Percentiles rank a stretch among this genome's conserved stretches.
These are phyloP conservation scores for Cladophialophora chaetospira DNA, from an alignment of 2,329 filamentous ascomycete species.

Conservation along the genomic window DNA sequence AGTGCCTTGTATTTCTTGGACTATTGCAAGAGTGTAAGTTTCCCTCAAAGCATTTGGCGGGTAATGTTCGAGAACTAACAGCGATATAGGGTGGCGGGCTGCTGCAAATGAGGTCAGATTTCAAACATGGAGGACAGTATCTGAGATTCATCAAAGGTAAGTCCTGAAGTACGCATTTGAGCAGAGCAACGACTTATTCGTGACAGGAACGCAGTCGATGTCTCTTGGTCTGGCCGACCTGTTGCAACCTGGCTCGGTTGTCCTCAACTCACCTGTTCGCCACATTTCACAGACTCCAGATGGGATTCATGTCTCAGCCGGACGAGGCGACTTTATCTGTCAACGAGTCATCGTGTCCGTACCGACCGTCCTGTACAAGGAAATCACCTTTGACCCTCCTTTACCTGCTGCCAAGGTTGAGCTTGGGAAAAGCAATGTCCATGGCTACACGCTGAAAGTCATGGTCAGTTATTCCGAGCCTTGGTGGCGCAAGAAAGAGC, in stretches of 20 bases:
- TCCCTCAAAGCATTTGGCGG: too few species aligned
- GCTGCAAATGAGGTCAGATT: conserved; percentile 56
- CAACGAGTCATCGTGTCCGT: conserved; percentile 54
- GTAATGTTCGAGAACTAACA: too few species aligned
- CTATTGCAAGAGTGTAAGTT: conserved; percentile 57
- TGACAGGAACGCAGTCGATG: conserved; percentile 49
- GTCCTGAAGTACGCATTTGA: background rate
- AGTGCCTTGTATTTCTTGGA: conserved; percentile 58
- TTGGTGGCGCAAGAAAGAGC: conserved; percentile 45
- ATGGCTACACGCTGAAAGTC: conserved; percentile 56
- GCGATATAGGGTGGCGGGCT: conserved; percentile 58
- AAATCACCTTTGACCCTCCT: conserved; percentile 52
- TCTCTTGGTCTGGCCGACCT: conserved; percentile 41
- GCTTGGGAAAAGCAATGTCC: conserved; percentile 39
- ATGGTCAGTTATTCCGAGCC: conserved; percentile 48
- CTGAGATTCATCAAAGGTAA: conserved; percentile 40
- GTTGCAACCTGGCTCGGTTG: conserved; percentile 38
- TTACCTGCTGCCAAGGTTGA: conserved; percentile 47
- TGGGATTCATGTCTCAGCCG: conserved; percentile 27
- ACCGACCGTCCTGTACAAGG: conserved; percentile 49
- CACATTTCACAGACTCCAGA: conserved; percentile 36
- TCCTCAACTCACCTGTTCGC: conserved; percentile 36
- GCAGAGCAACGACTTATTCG: background rate
- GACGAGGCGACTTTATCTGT: conserved; percentile 37
- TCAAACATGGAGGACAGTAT: conserved; percentile 56